Evolutionary conservation across 2,329 filamentous ascomycete genomes (phyloP).

Genomic region (Fonsecaea pugnacius): DNA sequence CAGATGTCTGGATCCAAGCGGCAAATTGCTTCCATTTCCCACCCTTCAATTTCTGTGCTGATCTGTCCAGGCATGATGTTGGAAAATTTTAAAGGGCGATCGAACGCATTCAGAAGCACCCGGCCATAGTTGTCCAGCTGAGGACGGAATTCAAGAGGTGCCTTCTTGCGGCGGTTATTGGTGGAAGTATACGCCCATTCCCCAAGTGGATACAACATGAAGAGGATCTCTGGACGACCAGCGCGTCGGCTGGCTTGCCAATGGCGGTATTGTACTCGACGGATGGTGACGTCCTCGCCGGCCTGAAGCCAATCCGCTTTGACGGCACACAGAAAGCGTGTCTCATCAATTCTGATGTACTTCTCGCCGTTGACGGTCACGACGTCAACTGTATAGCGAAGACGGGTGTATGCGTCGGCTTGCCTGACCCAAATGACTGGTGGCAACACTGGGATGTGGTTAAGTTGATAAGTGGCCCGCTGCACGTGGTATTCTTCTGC

Average conservation of each 20-base stretch:
- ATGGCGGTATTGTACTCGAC: not conserved
- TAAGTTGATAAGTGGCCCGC: not conserved
- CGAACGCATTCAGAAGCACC: constrained; percentile 18
- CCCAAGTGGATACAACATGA: constrained; percentile 20
- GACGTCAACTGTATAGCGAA: constrained; percentile 10
- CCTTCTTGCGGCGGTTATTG: constrained; percentile 21
- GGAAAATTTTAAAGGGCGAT: constrained; percentile 21
- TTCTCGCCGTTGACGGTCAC: constrained; percentile 20
- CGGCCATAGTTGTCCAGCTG: constrained; percentile 19
- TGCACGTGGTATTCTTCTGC: not conserved
- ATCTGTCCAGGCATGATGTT: constrained; percentile 14
- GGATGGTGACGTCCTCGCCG: constrained; percentile 19
- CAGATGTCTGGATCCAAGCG: constrained; percentile 27
- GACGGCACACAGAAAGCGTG: constrained; percentile 15
- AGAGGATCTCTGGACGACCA: constrained; percentile 18
- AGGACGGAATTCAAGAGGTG: constrained; percentile 20
- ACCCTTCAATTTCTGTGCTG: constrained; percentile 28
- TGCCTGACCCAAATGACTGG: constrained; percentile 13
- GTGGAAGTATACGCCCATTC: constrained; percentile 17
- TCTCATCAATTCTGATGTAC: constrained; percentile 11
- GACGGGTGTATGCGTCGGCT: constrained; percentile 17
- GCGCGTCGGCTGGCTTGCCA: constrained; percentile 10
- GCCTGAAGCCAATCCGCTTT: constrained; percentile 11
- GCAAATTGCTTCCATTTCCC: constrained; percentile 29
- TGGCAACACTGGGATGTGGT: constrained; percentile 5